Evolutionary conservation across 2,329 filamentous ascomycete species (phyloP).

Genomic region (Akanthomyces uredinophilus): DNA sequence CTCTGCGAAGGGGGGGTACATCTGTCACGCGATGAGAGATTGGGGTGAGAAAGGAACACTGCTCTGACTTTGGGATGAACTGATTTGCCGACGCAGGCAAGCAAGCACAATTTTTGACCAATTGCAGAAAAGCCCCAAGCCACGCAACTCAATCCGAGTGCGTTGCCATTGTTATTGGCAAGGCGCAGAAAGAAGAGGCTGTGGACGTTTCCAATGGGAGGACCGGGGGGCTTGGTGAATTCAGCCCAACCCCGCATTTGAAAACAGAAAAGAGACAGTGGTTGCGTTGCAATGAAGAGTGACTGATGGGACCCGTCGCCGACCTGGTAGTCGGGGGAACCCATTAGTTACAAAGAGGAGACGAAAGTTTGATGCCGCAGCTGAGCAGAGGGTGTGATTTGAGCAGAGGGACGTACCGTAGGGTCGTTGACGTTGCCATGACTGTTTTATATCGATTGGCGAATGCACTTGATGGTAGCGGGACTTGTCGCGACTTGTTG

Average conservation of each 20-base stretch:
- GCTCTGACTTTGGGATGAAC: too few species aligned
- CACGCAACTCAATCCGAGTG: neutral
- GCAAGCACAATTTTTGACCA: neutral
- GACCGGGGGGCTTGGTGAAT: neutral
- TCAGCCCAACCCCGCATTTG: neutral
- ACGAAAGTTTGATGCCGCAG: neutral
- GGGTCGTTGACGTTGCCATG: neutral
- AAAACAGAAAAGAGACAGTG: too few species aligned
- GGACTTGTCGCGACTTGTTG: too few species aligned
- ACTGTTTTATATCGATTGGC: too few species aligned
- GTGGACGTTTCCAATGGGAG: slow-evolving; percentile 4
- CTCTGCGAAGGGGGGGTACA: neutral
- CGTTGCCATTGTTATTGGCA: too few species aligned
- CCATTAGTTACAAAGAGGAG: neutral
- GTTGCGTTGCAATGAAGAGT: too few species aligned
- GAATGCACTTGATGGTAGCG: too few species aligned
- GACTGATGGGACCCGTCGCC: too few species aligned
- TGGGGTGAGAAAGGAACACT: too few species aligned
- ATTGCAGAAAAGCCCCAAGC: neutral
- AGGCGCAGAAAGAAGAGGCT: neutral
- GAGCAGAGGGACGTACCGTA: neutral
- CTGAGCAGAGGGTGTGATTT: neutral
- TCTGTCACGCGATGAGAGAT: neutral
- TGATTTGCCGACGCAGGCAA: neutral
- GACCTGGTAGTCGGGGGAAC: too few species aligned